Percentiles rank a stretch among this genome's conserved stretches.
These are phyloP conservation scores for Lactarius evosmus DNA, from an alignment of 768 basidiomycete genomes.

Conservation along the genomic window DNA sequence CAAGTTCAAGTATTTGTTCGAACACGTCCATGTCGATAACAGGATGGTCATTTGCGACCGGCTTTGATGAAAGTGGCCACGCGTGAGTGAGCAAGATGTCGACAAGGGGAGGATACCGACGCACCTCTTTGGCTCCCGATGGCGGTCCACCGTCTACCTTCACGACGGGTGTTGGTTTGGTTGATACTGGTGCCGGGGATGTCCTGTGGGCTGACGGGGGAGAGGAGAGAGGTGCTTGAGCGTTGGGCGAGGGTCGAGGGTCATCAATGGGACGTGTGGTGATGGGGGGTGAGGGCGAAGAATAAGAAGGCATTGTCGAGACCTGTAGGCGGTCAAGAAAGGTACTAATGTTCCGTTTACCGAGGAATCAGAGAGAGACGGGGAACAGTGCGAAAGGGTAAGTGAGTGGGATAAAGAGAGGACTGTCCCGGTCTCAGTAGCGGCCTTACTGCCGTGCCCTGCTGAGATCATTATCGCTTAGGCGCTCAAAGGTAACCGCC, in stretches of 20 bases:
- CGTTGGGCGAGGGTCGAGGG: constrained; percentile 1
- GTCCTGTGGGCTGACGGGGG: constrained; percentile 4
- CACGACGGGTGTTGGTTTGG: background rate
- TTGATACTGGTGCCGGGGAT: background rate
- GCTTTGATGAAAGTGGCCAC: background rate
- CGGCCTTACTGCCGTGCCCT: background rate
- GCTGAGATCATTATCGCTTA: constrained; percentile 1
- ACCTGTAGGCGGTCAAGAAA: background rate
- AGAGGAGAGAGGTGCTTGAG: constrained; percentile 5
- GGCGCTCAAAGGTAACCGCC: background rate
- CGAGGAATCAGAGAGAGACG: background rate
- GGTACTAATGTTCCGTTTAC: background rate
- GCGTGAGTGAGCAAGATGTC: background rate
- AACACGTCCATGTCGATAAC: constrained; percentile 81
- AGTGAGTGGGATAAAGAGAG: background rate
- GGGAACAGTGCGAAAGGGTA: background rate
- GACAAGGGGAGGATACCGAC: background rate
- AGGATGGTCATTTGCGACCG: constrained; percentile 17
- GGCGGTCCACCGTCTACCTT: background rate
- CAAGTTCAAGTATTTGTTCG: constrained; percentile 85
- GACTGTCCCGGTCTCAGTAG: background rate
- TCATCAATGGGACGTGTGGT: background rate
- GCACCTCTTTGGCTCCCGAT: constrained; percentile 5
- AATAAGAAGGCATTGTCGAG: constrained; percentile 10
- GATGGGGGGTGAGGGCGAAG: constrained; percentile 13